A percentile compares a stretch with the other conserved stretches of the same genome.
Conservation (phyloP, 331 rosid genomes). For the Acacia pycnantha region DNA sequence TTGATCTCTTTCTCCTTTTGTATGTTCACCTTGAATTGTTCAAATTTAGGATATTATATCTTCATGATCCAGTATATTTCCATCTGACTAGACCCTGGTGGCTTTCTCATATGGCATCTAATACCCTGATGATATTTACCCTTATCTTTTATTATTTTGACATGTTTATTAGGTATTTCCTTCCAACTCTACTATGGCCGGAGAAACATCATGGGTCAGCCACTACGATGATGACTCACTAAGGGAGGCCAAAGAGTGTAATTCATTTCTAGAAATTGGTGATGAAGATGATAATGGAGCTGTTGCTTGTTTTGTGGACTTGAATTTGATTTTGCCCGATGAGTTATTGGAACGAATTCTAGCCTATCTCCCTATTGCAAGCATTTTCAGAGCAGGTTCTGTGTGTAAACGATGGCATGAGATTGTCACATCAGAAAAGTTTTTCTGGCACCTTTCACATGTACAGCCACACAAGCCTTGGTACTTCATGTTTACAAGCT, state of each 20-base stretch:
- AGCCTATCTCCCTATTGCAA: constrained; percentile 75
- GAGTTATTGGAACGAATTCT: constrained; percentile 86
- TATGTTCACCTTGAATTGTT: constrained; percentile 6
- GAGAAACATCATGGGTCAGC: constrained; percentile 79
- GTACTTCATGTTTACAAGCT: constrained; percentile 91
- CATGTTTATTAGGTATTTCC: constrained; percentile 31
- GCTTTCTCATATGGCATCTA: background rate
- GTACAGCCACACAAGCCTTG: constrained; percentile 69
- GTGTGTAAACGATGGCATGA: constrained; percentile 84
- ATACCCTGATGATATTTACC: background rate
- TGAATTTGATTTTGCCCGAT: constrained; percentile 67
- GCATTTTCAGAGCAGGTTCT: constrained; percentile 76
- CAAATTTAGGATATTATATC: background rate
- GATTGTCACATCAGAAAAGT: constrained; percentile 63
- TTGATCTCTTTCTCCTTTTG: constrained; percentile 1
- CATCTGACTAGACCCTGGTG: background rate
- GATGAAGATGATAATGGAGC: constrained; percentile 60
- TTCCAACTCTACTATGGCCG: constrained; percentile 54
- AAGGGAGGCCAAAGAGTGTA: constrained; percentile 42
- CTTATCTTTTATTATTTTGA: background rate
- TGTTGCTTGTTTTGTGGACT: constrained; percentile 47
- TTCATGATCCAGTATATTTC: constrained; percentile 20
- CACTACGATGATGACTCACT: constrained; percentile 46
- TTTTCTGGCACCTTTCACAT: constrained; percentile 64
- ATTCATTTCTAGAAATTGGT: constrained; percentile 47